A percentile compares a stretch with the other conserved stretches of the same genome.
These are phyloP conservation scores for Penicillium arizonense DNA, from an alignment of 495 filamentous ascomycete species.

Conservation along the genomic window DNA sequence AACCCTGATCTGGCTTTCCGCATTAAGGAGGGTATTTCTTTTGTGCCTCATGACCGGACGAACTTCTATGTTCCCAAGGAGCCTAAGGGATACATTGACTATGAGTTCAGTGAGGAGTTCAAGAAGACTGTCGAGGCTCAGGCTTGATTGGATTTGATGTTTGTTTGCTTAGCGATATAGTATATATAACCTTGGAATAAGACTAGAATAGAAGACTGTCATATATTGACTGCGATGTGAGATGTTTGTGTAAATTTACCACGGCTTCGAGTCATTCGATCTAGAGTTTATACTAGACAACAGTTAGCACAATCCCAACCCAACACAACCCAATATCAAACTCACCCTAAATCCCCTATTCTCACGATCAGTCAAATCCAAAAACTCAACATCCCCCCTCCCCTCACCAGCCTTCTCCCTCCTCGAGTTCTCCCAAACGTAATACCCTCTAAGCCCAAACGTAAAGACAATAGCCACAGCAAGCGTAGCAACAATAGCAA, in stretches of 20 bases:
- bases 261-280: neutral
- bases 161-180: slow-evolving; percentile 16
- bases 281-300: slow-evolving; percentile 15
- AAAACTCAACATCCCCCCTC: slow-evolving; percentile 27
- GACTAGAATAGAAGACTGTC: neutral
- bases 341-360: slow-evolving; percentile 33
- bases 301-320: slow-evolving; percentile 4
- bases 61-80: slow-evolving; percentile 57
- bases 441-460: slow-evolving; percentile 37
- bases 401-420: slow-evolving; percentile 24
- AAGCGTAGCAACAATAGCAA: slow-evolving; percentile 52
- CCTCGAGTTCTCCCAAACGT: slow-evolving; percentile 45
- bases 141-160: slow-evolving; percentile 14
- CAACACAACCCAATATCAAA: slow-evolving; percentile 27
- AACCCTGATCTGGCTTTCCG: slow-evolving; percentile 71
- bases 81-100: slow-evolving; percentile 62
- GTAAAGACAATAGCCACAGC: slow-evolving; percentile 38
- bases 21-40: slow-evolving; percentile 52
- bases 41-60: slow-evolving; percentile 54
- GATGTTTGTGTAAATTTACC: too few species aligned
- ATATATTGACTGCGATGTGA: too few species aligned
- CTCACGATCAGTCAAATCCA: slow-evolving; percentile 38
- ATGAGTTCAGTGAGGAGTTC: slow-evolving; percentile 43
- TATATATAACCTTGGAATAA: neutral
- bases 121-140: slow-evolving; percentile 25